Conservation (phyloP, 2,329 filamentous ascomycete genomes). For the Pseudogymnoascus sp. region DNA sequence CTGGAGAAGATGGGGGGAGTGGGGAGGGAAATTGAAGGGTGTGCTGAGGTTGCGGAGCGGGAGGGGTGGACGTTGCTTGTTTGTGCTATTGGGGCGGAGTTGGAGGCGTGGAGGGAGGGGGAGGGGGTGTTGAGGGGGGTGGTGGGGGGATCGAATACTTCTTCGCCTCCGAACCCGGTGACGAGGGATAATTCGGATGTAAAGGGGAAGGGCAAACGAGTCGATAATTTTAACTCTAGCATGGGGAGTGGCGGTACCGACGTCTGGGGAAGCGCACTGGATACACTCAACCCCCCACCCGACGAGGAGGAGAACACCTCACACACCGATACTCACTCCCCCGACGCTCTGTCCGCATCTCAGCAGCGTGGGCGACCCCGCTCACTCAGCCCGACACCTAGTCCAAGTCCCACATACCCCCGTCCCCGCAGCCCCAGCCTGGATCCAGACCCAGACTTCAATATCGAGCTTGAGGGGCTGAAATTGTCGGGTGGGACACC, state of each 20-base stretch:
- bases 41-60: conserved; percentile 47
- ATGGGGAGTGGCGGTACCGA: background rate
- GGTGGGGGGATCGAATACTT: background rate
- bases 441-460: background rate
- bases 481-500: background rate
- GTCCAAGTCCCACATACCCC: background rate
- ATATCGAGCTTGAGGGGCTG: background rate
- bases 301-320: background rate
- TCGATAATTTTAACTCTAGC: background rate
- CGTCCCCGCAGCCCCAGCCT: background rate
- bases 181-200: background rate
- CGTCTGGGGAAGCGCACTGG: background rate
- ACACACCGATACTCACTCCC: background rate
- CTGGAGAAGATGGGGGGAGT: conserved; percentile 38
- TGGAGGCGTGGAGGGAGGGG: conserved; percentile 58
- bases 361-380: background rate
- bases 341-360: background rate
- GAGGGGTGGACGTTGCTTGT: conserved; percentile 68
- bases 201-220: background rate
- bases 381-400: background rate
- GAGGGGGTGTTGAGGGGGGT: conserved; percentile 41
- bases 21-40: conserved; percentile 46
- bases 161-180: background rate
- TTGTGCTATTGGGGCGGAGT: conserved; percentile 65
- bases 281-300: background rate